Evolutionary conservation across 306 rosid species (phyloP).

Genomic region (Pueraria montana): DNA sequence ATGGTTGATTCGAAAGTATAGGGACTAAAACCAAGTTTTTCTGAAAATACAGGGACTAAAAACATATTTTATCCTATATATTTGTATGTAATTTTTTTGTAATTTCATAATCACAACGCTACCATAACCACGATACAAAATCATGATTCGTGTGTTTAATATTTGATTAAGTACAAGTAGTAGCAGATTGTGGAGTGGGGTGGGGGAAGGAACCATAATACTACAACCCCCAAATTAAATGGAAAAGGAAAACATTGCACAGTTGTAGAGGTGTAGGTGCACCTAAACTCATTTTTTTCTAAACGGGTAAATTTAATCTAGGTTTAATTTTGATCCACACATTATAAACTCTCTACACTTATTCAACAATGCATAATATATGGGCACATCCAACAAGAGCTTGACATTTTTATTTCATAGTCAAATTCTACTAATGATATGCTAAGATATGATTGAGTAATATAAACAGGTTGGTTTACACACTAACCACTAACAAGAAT

Average conservation of each 20-base stretch:
- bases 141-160: too few species aligned
- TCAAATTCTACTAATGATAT: not conserved
- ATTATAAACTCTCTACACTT: too few species aligned
- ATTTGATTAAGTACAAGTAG: not conserved
- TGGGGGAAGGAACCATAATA: too few species aligned
- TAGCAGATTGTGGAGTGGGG: too few species aligned
- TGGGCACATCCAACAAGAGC: not conserved
- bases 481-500: conserved; percentile 4
- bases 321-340: too few species aligned
- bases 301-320: too few species aligned
- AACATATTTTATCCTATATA: too few species aligned
- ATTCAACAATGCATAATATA: too few species aligned
- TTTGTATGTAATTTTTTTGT: not conserved
- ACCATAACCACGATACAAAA: not conserved
- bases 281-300: not conserved
- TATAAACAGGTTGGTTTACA: conserved; percentile 14
- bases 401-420: not conserved
- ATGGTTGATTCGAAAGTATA: too few species aligned
- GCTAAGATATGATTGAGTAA: not conserved
- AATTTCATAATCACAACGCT: not conserved
- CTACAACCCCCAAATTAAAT: too few species aligned
- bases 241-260: not conserved
- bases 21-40: too few species aligned
- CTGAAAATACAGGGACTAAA: too few species aligned
- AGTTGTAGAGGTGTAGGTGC: not conserved